Conservation (phyloP, 192 early-diverging fungal species). For the Rhizophagus prolifer region DNA sequence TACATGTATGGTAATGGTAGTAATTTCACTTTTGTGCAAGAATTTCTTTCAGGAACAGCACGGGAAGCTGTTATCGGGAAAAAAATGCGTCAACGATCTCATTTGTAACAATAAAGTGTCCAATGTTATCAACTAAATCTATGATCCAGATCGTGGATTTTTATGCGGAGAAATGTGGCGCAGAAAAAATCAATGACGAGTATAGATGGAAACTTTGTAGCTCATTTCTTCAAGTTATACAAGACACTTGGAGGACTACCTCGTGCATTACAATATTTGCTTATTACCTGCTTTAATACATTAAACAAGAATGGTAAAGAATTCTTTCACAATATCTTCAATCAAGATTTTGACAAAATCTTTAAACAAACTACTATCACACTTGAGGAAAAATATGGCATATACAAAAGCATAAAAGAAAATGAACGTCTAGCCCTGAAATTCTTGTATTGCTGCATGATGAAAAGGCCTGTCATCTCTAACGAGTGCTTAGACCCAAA, state of each 20-base stretch:
- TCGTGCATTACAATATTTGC: slow-evolving; percentile 15
- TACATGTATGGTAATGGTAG: too few species aligned
- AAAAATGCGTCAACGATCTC: slow-evolving; percentile 19
- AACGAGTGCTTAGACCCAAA: too few species aligned
- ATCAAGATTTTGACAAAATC: too few species aligned
- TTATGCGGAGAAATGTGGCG: too few species aligned
- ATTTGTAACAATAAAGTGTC: slow-evolving; percentile 20
- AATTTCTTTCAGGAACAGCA: slow-evolving; percentile 16
- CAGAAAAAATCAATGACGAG: slow-evolving; percentile 8
- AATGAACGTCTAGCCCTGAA: too few species aligned
- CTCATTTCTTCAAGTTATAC: slow-evolving; percentile 21
- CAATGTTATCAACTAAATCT: slow-evolving; percentile 13
- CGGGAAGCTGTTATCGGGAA: slow-evolving; percentile 7
- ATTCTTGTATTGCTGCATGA: too few species aligned
- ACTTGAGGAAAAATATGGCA: too few species aligned
- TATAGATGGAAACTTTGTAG: slow-evolving; percentile 27
- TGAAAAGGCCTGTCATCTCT: too few species aligned
- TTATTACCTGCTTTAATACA: background rate
- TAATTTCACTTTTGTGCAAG: background rate
- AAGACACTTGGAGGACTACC: slow-evolving; percentile 32
- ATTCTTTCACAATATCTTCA: background rate
- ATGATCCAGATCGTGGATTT: slow-evolving; percentile 22
- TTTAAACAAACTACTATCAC: too few species aligned
- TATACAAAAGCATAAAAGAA: too few species aligned
- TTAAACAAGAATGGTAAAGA: background rate